These are phyloP conservation scores for Buddleja alternifolia DNA, from an alignment of 257 asterid genomes.

Conservation along the genomic window DNA sequence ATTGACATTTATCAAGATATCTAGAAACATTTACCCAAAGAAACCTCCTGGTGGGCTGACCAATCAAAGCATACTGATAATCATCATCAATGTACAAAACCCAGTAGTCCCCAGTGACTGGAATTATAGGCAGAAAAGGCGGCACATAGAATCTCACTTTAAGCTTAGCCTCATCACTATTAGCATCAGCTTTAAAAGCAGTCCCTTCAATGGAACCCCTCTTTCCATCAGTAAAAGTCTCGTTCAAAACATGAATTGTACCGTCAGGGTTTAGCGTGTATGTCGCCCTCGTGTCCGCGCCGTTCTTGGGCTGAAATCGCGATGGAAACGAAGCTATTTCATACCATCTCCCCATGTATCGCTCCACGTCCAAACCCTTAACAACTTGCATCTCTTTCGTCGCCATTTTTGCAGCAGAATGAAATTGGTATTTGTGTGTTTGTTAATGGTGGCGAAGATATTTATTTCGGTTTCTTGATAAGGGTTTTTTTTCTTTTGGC, in stretches of 20 bases:
- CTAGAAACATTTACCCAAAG: slow-evolving; percentile 70
- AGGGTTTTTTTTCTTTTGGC: slow-evolving; percentile 1
- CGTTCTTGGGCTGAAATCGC: slow-evolving; percentile 64
- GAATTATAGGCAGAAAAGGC: slow-evolving; percentile 68
- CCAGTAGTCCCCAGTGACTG: slow-evolving; percentile 66
- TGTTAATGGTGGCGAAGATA: background rate
- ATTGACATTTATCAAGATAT: background rate
- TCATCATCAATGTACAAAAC: slow-evolving; percentile 52
- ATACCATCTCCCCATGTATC: slow-evolving; percentile 94
- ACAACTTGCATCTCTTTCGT: slow-evolving; percentile 69
- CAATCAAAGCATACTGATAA: slow-evolving; percentile 66
- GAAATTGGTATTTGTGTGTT: background rate
- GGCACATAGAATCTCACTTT: slow-evolving; percentile 64
- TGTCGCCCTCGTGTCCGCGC: slow-evolving; percentile 79
- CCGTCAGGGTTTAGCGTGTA: slow-evolving; percentile 72
- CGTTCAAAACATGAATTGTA: slow-evolving; percentile 72
- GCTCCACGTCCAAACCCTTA: slow-evolving; percentile 54
- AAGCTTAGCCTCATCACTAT: slow-evolving; percentile 71
- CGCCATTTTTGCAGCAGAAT: slow-evolving; percentile 36
- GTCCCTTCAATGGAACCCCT: slow-evolving; percentile 70
- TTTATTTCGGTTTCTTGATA: slow-evolving; percentile 12
- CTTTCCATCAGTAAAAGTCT: slow-evolving; percentile 77
- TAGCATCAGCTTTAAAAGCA: slow-evolving; percentile 70
- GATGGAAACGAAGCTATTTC: slow-evolving; percentile 90
- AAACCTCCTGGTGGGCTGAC: slow-evolving; percentile 66